These are phyloP conservation scores for Vinca minor DNA, from an alignment of 257 asterid species.

Conservation along the genomic window DNA sequence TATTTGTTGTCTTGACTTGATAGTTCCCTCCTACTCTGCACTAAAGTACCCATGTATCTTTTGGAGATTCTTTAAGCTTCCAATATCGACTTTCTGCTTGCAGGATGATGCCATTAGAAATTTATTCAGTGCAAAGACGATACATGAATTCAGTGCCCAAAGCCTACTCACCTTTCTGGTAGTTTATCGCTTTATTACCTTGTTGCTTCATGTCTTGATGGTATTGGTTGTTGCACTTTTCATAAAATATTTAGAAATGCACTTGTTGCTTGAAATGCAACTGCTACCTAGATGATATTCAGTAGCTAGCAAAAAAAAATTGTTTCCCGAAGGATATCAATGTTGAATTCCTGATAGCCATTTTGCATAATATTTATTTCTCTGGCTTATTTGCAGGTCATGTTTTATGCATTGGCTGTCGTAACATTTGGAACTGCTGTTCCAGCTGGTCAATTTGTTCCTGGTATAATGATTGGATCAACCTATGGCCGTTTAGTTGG, in stretches of 20 bases:
- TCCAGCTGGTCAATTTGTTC: constrained; percentile 98
- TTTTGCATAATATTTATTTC: background rate
- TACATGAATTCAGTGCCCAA: constrained; percentile 88
- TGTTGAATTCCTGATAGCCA: background rate
- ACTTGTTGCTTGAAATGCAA: background rate
- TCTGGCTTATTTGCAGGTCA: constrained; percentile 45
- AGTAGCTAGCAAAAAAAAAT: background rate
- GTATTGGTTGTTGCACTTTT: background rate
- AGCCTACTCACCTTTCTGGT: constrained; percentile 92
- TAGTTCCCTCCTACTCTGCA: background rate
- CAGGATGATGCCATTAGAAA: constrained; percentile 99
- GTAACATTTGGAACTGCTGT: constrained; percentile 93
- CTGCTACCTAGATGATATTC: background rate
- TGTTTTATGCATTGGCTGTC: constrained; percentile 95
- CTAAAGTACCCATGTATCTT: background rate
- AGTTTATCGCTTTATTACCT: constrained; percentile 15
- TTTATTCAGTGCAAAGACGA: constrained; percentile 93
- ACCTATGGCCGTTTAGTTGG: constrained; percentile 99
- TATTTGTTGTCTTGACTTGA: constrained; percentile 6
- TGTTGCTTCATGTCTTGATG: constrained; percentile 4
- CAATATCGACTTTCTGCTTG: constrained; percentile 20
- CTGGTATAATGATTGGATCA: constrained; percentile 97
- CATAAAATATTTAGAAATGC: background rate
- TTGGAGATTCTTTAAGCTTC: constrained; percentile 21
- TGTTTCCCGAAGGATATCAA: background rate